Conservation (phyloP, 441 rosid genomes). For the Populus hybrid region DNA sequence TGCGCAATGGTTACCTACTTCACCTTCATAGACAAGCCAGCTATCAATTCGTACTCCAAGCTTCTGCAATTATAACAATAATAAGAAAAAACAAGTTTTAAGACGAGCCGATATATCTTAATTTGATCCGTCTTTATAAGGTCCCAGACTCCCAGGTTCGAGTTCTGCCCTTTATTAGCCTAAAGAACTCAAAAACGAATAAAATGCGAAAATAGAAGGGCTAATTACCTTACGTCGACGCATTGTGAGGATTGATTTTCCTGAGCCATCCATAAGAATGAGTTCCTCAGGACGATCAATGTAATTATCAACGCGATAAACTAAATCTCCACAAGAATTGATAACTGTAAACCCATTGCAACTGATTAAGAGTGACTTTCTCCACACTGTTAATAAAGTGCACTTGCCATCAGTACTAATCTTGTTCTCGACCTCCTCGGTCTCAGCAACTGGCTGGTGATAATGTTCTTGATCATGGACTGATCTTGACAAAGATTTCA, state of each 20-base stretch:
- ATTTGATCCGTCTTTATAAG: background rate
- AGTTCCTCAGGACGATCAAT: slow-evolving; percentile 45
- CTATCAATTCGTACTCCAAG: slow-evolving; percentile 36
- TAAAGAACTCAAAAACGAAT: background rate
- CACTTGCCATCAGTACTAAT: slow-evolving; percentile 17
- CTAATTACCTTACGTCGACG: slow-evolving; percentile 57
- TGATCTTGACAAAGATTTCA: slow-evolving; percentile 56
- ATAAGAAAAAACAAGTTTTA: background rate
- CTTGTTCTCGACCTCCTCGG: slow-evolving; percentile 10
- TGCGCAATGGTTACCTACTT: slow-evolving; percentile 17
- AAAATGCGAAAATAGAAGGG: no score
- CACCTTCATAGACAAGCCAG: slow-evolving; percentile 74
- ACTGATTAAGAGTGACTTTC: slow-evolving; percentile 68
- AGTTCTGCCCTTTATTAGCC: background rate
- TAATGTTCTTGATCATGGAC: slow-evolving; percentile 49
- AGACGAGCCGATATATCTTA: background rate
- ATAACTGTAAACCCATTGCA: slow-evolving; percentile 84
- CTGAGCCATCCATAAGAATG: slow-evolving; percentile 72
- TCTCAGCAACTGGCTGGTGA: background rate
- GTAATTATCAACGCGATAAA: slow-evolving; percentile 77
- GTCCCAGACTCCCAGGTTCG: background rate
- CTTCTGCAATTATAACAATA: slow-evolving; percentile 34
- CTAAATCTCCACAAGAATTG: slow-evolving; percentile 63
- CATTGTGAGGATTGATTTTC: slow-evolving; percentile 60
- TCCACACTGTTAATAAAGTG: slow-evolving; percentile 74